Base-by-base conservation (phyloP, 495 filamentous ascomycete species). In the Penicillium simplicissimum region DNA sequence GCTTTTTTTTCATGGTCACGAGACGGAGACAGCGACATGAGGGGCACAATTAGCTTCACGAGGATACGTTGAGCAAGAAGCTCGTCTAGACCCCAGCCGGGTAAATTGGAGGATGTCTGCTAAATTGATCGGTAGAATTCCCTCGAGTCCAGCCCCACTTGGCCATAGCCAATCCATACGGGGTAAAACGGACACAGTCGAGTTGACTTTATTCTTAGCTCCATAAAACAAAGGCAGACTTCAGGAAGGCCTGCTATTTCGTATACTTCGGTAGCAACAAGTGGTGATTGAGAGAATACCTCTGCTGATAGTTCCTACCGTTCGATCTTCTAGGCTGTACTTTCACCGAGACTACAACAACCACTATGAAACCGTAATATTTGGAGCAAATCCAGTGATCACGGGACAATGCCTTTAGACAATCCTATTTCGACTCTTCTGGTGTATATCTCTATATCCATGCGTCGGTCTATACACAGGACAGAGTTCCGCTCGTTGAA, bases 401-500 rank as follows among this genome's bases (percentile, higher is more conserved):
- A 15, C 15, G 10, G 17, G 13, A 48, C 0, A 28, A 28, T 48
- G 23, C 6, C 10, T 28, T 48, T 23, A 14, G 21, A 48, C 45
- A 48, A 21, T 4, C 15, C 1, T 49, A 31, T 19, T n/a, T 14
- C 21, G 40, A 21, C 33, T 13, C 19, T 35, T 55, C 45, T 42
- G 13, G 19, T 59, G 31, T 48, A 55, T n/a, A 54, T 57, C 34
- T 60, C 51, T 62, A 55, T 60, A 36, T 58, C 40, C 51, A 54
- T 51, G 35, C 38, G 23, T 31, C 1, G 55, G 40, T 59, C 63
- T 69, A 66, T 66, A 54, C 60, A 49, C 48, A 59, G 56, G 57
- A 61, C 52, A 69, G 60, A 61, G 21, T 52, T 23, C 23, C 54
- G 38, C 48, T 55, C 13, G 51, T 31, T 47, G 48, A 62, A 57